A percentile compares a stretch with the other conserved stretches of the same genome.
These are phyloP conservation scores for Ulvella scutata DNA, from an alignment of 139 green algal genomes.

Conservation along the genomic window DNA sequence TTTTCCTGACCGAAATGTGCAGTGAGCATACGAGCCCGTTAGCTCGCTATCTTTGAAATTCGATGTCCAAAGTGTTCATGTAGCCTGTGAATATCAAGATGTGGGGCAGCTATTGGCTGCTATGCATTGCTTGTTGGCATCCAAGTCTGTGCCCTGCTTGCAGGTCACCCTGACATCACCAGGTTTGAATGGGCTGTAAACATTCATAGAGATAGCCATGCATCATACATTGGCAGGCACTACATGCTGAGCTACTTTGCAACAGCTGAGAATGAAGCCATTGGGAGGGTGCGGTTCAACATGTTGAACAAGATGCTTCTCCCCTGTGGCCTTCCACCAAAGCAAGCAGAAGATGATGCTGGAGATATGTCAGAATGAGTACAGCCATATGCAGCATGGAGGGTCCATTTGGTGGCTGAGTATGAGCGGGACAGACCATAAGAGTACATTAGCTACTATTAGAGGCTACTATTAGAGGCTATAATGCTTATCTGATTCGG, in stretches of 20 bases:
- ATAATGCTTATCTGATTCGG: no score
- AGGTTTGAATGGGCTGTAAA: slow-evolving; percentile 95
- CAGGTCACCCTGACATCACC: slow-evolving; percentile 58
- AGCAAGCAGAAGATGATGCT: slow-evolving; percentile 37
- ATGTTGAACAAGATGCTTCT: slow-evolving; percentile 86
- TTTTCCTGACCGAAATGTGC: no score
- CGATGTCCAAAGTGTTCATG: no score
- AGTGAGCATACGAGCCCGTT: no score
- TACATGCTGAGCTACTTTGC: slow-evolving; percentile 79
- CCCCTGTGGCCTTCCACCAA: slow-evolving; percentile 68
- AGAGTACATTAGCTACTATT: no score
- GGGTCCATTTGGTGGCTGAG: no score
- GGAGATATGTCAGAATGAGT: not conserved
- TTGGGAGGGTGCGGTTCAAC: slow-evolving; percentile 79
- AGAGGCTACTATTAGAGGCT: no score
- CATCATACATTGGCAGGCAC: slow-evolving; percentile 84
- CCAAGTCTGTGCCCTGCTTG: slow-evolving; percentile 4
- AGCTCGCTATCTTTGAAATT: no score
- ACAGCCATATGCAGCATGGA: no score
- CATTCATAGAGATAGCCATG: slow-evolving; percentile 93
- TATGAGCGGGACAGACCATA: no score
- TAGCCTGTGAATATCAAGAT: no score
- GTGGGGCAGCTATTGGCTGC: no score
- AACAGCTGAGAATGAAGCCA: slow-evolving; percentile 86
- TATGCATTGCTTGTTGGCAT: not conserved